Base-by-base conservation (phyloP, 352 stramenopile species). In the Phytopythium chamaehyphon region DNA sequence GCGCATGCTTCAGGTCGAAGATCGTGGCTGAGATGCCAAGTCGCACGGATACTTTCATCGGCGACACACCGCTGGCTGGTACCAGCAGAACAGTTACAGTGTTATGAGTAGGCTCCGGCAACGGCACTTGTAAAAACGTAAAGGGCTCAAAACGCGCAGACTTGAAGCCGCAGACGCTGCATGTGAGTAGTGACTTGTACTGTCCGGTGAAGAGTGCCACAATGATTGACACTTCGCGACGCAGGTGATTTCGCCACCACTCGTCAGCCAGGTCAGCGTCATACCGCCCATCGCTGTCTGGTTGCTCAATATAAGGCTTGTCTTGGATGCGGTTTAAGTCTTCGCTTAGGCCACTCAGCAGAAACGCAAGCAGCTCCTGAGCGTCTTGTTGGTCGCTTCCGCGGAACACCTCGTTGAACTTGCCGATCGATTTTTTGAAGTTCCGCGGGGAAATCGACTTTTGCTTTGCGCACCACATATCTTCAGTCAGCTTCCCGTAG, bases 141-240 rank as follows among this genome's bases (percentile, higher is more conserved):
- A 98, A 98, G 6, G 93, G 85, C 54, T 98, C 94, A 50, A 97
- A 98, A 12, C 90, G 83, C 21, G 88, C 85, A 14, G 78, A 96
- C 60, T 91, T 96, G 62, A 99, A 99, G 12, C 88, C 88, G 60
- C 97, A 99, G 18, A 86, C 77, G 49, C 86, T 92, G 64, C 97
- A 99, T 24, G 88, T 98, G 22, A 99, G 64, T 21, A 98, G 76
- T 55, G 90, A 98, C 65, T 99, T 98, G 77, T 99, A 99, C 74
- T 99, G 97, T 0, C 98, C 98, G 9, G 93, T 98, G 62, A 99
- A 99, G 5, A 99, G 76, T n/a, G 96, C 97, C 15, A 99, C 96
- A 46, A 99, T 96, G 51, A 99, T 98, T 10, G 90, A 99, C 39
- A 98, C 86, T 68, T 99, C 97, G 26, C 98, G 78, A 37, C 96